Base-by-base conservation (phyloP, 768 basidiomycete species). In the Erythrobasidium yunnanense region DNA sequence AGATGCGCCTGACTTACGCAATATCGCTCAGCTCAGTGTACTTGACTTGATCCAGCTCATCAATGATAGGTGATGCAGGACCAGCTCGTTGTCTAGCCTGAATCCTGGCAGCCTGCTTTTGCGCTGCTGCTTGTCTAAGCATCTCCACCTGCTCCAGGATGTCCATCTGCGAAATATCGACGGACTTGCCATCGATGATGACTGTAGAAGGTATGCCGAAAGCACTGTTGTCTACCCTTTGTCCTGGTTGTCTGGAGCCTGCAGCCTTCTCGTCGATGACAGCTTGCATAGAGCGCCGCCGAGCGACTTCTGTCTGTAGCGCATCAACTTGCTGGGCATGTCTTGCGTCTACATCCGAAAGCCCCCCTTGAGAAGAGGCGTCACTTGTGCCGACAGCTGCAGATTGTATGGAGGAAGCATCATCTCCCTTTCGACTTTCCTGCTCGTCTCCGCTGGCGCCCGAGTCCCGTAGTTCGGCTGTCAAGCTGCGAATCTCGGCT, bases 1-100 rank as follows among this genome's bases (percentile, higher is more conserved):
- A n/a, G n/a, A n/a, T n/a, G n/a, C n/a, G n/a, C n/a, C n/a, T n/a
- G n/a, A 47, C 60, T 51, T 38, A 63, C 60, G 49, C 46, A 32
- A 63, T 63, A 13, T 47, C 60, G 30, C 60, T 63, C 7, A 63
- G 60, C 18, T 63, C 60, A 4, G 60, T 63, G 22, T 51, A 51
- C 23, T 51, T 51, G 13, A 51, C 23, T 8, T 8, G 13, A 8
- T 13, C 49, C 11, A 51, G 49, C 13, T 13, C 49, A 25, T 51
- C 49, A 13, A 51, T 8, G 17, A 42, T n/a, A 11, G 38, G 38
- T n/a, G 38, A 42, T n/a, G 38, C n/a, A 11, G 11, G 11, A 11
- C 38, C 38, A 11, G 38, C 38, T n/a, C 38, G 38, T 42, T n/a
- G 11, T n/a, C 38, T n/a, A 42, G 11, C 38, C 38, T n/a, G 11